phyloP scores from a whole-genome alignment of 495 filamentous ascomycete species.

The Pyrenula aspistea region DNA sequence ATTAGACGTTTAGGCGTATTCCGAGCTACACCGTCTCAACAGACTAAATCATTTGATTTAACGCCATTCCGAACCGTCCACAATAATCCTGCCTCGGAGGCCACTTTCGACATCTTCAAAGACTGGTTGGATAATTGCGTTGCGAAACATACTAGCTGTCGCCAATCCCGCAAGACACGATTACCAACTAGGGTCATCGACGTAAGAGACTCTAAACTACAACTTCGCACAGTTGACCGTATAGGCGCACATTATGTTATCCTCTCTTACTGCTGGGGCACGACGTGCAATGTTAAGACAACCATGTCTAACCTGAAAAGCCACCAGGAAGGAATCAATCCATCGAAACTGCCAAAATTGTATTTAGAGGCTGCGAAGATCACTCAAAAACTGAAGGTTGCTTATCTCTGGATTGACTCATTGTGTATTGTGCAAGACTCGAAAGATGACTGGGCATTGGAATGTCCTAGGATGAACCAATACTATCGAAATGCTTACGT shows the following conservation, averaged over 20 bases:
- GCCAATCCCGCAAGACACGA: neutral
- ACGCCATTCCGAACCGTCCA: neutral
- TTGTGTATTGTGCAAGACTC: slow-evolving; percentile 13
- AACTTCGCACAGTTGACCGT: neutral
- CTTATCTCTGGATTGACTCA: slow-evolving; percentile 13
- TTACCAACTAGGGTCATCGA: neutral
- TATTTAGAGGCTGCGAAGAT: slow-evolving; percentile 6
- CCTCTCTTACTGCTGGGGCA: slow-evolving; percentile 4
- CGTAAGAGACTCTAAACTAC: neutral
- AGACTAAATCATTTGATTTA: too few species aligned
- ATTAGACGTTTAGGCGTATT: too few species aligned
- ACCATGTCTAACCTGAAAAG: neutral
- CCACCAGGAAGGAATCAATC: neutral
- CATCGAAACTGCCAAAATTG: slow-evolving; percentile 1
- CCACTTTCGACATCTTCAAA: neutral
- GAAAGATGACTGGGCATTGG: neutral
- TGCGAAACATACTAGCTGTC: neutral
- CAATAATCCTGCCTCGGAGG: neutral
- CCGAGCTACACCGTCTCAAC: too few species aligned
- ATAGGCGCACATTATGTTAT: neutral
- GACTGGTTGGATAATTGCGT: neutral
- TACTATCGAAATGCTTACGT: slow-evolving; percentile 4
- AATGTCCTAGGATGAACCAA: slow-evolving; percentile 1
- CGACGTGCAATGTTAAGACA: neutral
- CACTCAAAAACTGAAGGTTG: slow-evolving; percentile 3